These are phyloP conservation scores for Microcyclospora tardicrescens DNA, from an alignment of 2,329 filamentous ascomycete genomes.

Conservation along the genomic window DNA sequence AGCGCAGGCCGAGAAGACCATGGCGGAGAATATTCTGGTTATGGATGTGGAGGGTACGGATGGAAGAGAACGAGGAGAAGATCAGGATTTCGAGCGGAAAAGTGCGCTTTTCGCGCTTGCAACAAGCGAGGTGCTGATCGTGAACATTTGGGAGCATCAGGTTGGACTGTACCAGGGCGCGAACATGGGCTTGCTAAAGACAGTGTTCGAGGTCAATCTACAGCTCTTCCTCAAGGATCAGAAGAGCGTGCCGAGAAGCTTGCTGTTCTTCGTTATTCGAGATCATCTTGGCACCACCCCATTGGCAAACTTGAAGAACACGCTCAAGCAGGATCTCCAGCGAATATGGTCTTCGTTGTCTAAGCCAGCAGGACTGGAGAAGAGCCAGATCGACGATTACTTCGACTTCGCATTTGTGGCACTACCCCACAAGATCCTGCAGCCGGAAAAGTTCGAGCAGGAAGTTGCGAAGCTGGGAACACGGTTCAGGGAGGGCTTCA, in stretches of 20 bases:
- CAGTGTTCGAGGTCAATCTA: conserved; percentile 96
- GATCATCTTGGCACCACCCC: conserved; percentile 91
- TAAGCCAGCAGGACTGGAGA: conserved; percentile 79
- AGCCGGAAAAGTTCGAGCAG: conserved; percentile 75
- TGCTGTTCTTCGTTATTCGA: conserved; percentile 97
- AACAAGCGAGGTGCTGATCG: conserved; percentile 92
- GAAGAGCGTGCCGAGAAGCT: conserved; percentile 77
- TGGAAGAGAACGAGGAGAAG: conserved; percentile 87
- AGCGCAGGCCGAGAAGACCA: conserved; percentile 36
- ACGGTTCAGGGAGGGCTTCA: conserved; percentile 71
- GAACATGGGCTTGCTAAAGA: conserved; percentile 97
- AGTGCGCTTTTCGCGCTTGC: conserved; percentile 93
- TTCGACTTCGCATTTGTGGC: conserved; percentile 97
- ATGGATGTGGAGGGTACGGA: conserved; percentile 99
- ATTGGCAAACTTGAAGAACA: conserved; percentile 77
- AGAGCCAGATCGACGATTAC: conserved; percentile 85
- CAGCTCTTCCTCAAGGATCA: conserved; percentile 94
- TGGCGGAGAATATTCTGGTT: conserved; percentile 96
- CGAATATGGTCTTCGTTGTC: conserved; percentile 89
- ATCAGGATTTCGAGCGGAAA: conserved; percentile 98
- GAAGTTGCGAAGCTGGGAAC: conserved; percentile 69
- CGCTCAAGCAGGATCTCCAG: conserved; percentile 75
- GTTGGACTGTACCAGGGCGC: conserved; percentile 95
- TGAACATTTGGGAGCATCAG: conserved; percentile 99
- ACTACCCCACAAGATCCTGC: conserved; percentile 89